Evolutionary conservation across 768 basidiomycete genomes (phyloP).

Genomic region (Tulasnella sp.): DNA sequence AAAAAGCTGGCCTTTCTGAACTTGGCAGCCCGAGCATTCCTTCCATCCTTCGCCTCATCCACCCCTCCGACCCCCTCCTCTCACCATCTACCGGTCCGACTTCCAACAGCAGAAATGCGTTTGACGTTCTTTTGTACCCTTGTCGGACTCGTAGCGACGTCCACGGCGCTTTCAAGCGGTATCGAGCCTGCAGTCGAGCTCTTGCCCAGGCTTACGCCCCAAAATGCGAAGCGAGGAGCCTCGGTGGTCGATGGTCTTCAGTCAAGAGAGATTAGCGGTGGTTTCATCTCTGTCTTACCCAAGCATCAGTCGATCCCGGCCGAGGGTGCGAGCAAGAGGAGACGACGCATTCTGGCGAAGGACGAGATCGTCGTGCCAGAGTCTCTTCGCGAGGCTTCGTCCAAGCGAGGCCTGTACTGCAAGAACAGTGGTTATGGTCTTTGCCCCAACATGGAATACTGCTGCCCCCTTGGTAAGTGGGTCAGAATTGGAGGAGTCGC

Average conservation of each 20-base stretch:
- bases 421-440: background rate
- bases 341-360: background rate
- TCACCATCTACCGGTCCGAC: background rate
- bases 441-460: background rate
- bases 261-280: too few species aligned
- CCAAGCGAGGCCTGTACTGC: background rate
- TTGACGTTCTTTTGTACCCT: background rate
- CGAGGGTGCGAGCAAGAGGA: background rate
- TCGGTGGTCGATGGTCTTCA: background rate
- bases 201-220: background rate
- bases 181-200: background rate
- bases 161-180: background rate
- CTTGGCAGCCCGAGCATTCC: background rate
- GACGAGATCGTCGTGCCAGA: background rate
- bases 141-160: background rate
- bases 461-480: constrained; percentile 3
- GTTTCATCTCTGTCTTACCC: too few species aligned
- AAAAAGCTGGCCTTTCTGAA: background rate
- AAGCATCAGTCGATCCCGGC: too few species aligned
- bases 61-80: background rate
- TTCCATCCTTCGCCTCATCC: background rate
- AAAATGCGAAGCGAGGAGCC: background rate
- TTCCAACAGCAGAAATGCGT: background rate
- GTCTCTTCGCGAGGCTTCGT: background rate
- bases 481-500: too few species aligned